These are phyloP conservation scores for Xylaria sp. DNA, from an alignment of 2,329 filamentous ascomycete genomes.

Conservation along the genomic window DNA sequence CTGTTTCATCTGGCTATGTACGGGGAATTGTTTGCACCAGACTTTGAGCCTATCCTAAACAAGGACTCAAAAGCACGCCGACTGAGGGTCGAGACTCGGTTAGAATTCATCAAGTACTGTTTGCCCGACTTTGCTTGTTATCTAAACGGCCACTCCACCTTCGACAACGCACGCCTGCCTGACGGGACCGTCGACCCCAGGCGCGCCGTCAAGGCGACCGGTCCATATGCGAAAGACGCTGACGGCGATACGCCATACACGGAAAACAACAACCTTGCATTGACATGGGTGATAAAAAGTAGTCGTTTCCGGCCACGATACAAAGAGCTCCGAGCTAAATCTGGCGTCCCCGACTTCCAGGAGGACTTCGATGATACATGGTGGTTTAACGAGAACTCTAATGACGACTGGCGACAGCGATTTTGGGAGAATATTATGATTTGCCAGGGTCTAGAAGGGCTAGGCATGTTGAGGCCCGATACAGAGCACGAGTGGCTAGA, in stretches of 20 bases:
- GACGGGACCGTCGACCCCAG: neutral
- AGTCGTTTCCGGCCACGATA: constrained; percentile 21
- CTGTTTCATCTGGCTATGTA: constrained; percentile 38
- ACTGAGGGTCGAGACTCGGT: constrained; percentile 32
- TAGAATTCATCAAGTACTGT: constrained; percentile 39
- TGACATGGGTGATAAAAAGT: constrained; percentile 28
- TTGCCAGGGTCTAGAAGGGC: constrained; percentile 38
- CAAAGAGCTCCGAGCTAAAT: constrained; percentile 25
- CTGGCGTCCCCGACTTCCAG: constrained; percentile 22
- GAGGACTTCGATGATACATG: constrained; percentile 13
- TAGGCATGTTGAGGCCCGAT: constrained; percentile 32
- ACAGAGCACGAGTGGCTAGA: constrained; percentile 22
- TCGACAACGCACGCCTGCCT: neutral
- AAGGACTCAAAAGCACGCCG: neutral
- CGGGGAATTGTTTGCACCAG: constrained; percentile 40
- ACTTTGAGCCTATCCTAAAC: constrained; percentile 33
- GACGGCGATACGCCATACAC: constrained; percentile 53
- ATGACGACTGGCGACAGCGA: constrained; percentile 21
- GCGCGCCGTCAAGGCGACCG: neutral
- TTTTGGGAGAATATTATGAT: constrained; percentile 35
- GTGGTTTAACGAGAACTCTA: constrained; percentile 3
- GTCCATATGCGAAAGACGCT: neutral
- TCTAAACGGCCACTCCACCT: neutral
- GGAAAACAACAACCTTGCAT: constrained; percentile 51
- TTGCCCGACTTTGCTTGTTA: constrained; percentile 25